Evolutionary conservation across 768 basidiomycete species (phyloP), one percentile per base, ranked within the genome.

Genomic region (Pleurotus salmoneostramineus): DNA sequence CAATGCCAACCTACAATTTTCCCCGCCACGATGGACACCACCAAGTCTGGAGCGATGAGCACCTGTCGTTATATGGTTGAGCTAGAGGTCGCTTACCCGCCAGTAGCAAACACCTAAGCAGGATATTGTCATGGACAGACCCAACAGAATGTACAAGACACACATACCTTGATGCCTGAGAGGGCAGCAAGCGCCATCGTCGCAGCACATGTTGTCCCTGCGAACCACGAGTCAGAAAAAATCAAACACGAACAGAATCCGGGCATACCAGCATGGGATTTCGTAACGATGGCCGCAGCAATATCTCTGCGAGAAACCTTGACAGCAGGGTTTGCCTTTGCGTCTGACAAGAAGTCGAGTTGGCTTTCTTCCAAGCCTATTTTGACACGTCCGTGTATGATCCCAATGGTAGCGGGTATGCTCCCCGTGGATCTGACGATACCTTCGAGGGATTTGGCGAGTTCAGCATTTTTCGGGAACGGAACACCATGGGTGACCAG

Each of bases 401-500:
- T 69, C 11, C 88, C 95, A 60, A 98, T 90, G 1, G 95, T 98
- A 0, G 96, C 95, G 5, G 97, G 97, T 21, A 89, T 74, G n/a
- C 87, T 84, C 3, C 90, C 89, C 34, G 83, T 82, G 2, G 80
- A 78, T 59, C 93, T 79, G 33, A 96, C 87, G 50, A 89, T 87
- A 5, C 65, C 68, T 69, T 94, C 93, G 15, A 96, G 77, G 5
- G 85, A 85, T 34, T 74, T 72, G 0, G 93, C 87, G 21, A 89
- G 85, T 31, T 86, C 76, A 5, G 88, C 68, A 66, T 93, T 95
- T 37, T 78, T 77, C 0, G 94, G 94, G 62, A 84, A 84, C 0
- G 93, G 92, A 74, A 96, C 84, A 15, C 94, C 96, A 76, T 98
- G 93, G 1, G 95, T 95, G 59, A 97, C 85, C 55, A 98, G 83